phyloP scores from a whole-genome alignment of 768 basidiomycete species.

The Kwoniella bestiolae region DNA sequence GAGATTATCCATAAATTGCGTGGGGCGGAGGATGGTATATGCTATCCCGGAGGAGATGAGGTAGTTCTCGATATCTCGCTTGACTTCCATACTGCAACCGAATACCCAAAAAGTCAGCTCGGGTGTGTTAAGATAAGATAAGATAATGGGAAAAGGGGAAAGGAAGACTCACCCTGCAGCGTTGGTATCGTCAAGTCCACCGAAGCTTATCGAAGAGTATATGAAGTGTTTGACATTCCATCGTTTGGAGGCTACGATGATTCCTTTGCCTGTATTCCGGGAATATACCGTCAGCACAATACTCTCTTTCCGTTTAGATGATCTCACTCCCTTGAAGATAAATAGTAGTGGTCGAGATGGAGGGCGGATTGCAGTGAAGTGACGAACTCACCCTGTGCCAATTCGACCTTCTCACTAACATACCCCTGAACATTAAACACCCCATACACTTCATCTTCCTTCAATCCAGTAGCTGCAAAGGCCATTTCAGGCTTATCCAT shows the following conservation, averaged over 20 bases:
- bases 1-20: conserved; percentile 41
- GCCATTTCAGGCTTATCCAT: conserved; percentile 35
- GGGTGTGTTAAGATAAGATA: too few relatives aligned
- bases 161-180: conserved; percentile 11
- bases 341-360: too few relatives aligned
- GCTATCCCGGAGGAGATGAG: conserved; percentile 18
- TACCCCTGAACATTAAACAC: conserved; percentile 37
- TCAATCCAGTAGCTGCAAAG: conserved; percentile 14
- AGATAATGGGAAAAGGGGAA: too few relatives aligned
- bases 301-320: too few relatives aligned
- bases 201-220: conserved; percentile 33
- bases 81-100: conserved; percentile 29
- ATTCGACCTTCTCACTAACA: conserved; percentile 21
- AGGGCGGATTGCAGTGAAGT: too few relatives aligned
- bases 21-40: conserved; percentile 31
- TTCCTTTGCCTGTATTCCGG: conserved; percentile 21
- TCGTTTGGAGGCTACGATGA: conserved; percentile 27
- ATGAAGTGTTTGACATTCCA: conserved; percentile 34
- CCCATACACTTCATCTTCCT: conserved; percentile 26
- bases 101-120: not conserved
- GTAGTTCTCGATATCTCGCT: conserved; percentile 32
- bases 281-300: too few relatives aligned
- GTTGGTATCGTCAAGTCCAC: conserved; percentile 18
- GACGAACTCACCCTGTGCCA: conserved; percentile 36
- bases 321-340: too few relatives aligned